Evolutionary conservation across 306 rosid genomes (phyloP).

Genomic region (Prunus kanzakura): DNA sequence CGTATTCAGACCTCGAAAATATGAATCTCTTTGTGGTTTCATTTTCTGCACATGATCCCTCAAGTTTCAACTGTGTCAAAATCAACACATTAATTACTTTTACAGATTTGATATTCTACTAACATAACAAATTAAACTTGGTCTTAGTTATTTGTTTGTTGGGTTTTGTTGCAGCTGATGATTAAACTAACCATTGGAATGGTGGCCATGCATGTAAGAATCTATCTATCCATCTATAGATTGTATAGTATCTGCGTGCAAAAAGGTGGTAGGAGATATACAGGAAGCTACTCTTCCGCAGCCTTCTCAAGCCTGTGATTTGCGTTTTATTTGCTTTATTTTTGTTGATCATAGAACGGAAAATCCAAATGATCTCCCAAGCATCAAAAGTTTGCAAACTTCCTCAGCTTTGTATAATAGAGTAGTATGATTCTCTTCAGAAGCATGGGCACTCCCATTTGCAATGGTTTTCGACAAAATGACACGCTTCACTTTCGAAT

Average conservation of each 20-base stretch:
- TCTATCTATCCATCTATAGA: background rate
- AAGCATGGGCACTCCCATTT: background rate
- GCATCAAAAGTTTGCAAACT: background rate
- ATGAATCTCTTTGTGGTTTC: background rate
- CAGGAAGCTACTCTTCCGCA: background rate
- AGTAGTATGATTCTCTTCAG: background rate
- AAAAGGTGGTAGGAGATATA: background rate
- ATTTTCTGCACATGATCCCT: background rate
- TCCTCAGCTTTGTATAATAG: constrained; percentile 13
- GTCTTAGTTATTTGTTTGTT: background rate
- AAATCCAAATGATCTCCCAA: constrained; percentile 12
- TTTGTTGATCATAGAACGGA: constrained; percentile 3
- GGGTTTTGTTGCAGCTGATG: constrained; percentile 18
- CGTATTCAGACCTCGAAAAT: background rate
- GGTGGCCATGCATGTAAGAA: background rate
- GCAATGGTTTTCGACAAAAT: background rate
- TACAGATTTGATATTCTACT: background rate
- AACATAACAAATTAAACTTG: background rate
- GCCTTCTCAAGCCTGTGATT: background rate
- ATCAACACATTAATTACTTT: background rate
- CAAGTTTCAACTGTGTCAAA: background rate
- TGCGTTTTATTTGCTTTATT: background rate
- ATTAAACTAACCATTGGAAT: background rate
- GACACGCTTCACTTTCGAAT: background rate
- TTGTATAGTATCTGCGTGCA: background rate